Percentiles rank a stretch among this genome's conserved stretches.
Conservation (phyloP, 495 filamentous ascomycete species). For the Penicillium canariense region DNA sequence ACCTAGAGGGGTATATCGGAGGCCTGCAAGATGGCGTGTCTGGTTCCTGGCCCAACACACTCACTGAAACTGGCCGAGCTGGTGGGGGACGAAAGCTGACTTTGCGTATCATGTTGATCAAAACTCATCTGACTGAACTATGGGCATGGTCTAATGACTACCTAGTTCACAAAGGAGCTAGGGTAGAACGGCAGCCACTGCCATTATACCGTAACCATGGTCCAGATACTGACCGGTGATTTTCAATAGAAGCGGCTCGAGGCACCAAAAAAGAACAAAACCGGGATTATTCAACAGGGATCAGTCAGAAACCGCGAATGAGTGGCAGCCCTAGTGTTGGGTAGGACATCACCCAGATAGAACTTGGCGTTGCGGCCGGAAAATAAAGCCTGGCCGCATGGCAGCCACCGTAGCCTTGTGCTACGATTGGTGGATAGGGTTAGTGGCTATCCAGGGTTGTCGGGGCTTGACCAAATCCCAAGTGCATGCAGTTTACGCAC, state of each 20-base stretch:
- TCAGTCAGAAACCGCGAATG: conserved; percentile 12
- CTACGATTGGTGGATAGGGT: conserved; percentile 7
- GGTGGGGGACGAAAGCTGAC: background rate
- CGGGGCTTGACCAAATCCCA: background rate
- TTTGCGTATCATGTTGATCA: background rate
- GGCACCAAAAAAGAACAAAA: background rate
- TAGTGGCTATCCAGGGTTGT: background rate
- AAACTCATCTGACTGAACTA: background rate
- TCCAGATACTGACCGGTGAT: conserved; percentile 8
- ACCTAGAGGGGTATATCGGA: conserved; percentile 8
- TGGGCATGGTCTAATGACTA: background rate
- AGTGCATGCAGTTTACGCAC: background rate
- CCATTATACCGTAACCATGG: conserved; percentile 13
- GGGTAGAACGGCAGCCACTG: background rate
- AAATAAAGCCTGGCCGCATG: conserved; percentile 26
- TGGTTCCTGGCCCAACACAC: conserved; percentile 5
- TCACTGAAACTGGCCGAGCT: conserved; percentile 19
- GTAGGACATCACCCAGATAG: conserved; percentile 11
- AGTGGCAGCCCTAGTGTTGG: conserved; percentile 7
- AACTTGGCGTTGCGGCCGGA: conserved; percentile 14
- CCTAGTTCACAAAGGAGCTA: background rate
- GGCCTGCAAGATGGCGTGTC: background rate
- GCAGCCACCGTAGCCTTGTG: conserved; percentile 25
- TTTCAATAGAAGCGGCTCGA: conserved; percentile 5
- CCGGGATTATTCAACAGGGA: conserved; percentile 13